These are phyloP conservation scores for Chaetomium globosum DNA, from an alignment of 2,329 filamentous ascomycete species.

Conservation along the genomic window DNA sequence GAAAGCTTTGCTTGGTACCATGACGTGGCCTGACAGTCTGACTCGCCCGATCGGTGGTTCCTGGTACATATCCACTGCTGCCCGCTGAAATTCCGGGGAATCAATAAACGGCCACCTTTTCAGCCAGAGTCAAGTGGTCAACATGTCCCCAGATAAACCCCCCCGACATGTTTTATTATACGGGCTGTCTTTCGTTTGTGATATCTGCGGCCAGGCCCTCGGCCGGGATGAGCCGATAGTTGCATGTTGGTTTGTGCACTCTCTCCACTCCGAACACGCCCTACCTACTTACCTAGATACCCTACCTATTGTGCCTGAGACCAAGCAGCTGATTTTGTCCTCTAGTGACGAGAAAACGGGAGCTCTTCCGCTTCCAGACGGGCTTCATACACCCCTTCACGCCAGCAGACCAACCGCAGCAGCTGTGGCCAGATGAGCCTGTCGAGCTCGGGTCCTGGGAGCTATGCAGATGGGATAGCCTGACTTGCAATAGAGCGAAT, in stretches of 20 bases:
- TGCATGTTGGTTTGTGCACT: not conserved
- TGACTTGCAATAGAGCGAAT: not conserved
- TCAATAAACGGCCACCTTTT: not conserved
- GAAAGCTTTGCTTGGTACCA: too few species aligned
- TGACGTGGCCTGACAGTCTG: not conserved
- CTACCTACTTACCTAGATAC: too few species aligned
- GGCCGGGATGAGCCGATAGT: not conserved
- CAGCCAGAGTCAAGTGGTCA: not conserved
- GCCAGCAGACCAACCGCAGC: too few species aligned
- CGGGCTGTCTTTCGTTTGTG: not conserved
- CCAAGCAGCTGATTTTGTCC: not conserved
- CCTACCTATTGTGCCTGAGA: not conserved
- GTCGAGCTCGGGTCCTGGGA: not conserved
- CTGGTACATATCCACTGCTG: not conserved
- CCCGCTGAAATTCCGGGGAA: not conserved
- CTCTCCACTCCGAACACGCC: not conserved
- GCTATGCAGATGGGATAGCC: not conserved
- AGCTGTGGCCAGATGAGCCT: too few species aligned
- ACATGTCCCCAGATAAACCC: not conserved
- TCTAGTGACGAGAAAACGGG: not conserved
- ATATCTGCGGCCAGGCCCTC: not conserved
- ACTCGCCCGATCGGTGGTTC: not conserved
- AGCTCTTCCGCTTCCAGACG: not conserved
- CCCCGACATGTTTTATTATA: not conserved
- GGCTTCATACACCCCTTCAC: conserved; percentile 1